Percentiles rank a stretch among this genome's conserved stretches.
phyloP scores from a whole-genome alignment of 148 eudicot genomes.

The Rhododendron kiyosumense region DNA sequence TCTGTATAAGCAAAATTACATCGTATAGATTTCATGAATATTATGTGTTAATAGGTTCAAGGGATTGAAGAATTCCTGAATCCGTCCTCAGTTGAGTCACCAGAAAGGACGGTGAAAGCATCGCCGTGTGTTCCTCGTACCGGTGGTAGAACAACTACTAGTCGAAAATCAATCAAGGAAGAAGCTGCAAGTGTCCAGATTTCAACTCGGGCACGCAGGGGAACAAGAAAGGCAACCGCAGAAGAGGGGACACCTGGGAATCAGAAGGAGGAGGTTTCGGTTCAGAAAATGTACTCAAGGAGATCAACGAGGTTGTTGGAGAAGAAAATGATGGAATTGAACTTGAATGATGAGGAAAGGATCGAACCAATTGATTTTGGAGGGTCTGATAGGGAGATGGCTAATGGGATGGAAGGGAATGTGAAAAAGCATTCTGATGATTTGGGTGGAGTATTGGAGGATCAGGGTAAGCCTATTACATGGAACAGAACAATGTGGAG shows the following conservation, averaged over 20 bases:
- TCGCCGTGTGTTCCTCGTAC: slow-evolving; percentile 30
- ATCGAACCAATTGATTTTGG: neutral
- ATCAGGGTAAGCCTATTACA: slow-evolving; percentile 10
- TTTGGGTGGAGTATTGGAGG: slow-evolving; percentile 12
- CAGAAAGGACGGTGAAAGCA: slow-evolving; percentile 32
- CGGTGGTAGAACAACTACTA: slow-evolving; percentile 24
- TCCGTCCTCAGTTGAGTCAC: slow-evolving; percentile 35
- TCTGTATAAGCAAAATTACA: neutral
- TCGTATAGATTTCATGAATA: neutral
- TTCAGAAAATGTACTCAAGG: slow-evolving; percentile 31
- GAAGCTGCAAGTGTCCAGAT: slow-evolving; percentile 24
- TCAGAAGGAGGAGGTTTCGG: slow-evolving; percentile 23
- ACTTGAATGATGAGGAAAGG: slow-evolving; percentile 12
- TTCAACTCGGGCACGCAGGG: slow-evolving; percentile 27
- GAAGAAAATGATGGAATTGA: slow-evolving; percentile 26
- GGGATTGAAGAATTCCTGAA: slow-evolving; percentile 65
- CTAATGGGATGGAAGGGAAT: slow-evolving; percentile 10
- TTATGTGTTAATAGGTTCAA: slow-evolving; percentile 44
- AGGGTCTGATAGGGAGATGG: neutral
- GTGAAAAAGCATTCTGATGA: slow-evolving; percentile 16
- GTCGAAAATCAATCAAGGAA: slow-evolving; percentile 19
- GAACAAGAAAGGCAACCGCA: slow-evolving; percentile 19
- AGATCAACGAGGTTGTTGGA: slow-evolving; percentile 42
- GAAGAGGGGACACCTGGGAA: slow-evolving; percentile 16
- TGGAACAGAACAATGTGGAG: neutral